phyloP scores from a whole-genome alignment of 129 eudicot species.

The Gnaphalium uliginosum region DNA sequence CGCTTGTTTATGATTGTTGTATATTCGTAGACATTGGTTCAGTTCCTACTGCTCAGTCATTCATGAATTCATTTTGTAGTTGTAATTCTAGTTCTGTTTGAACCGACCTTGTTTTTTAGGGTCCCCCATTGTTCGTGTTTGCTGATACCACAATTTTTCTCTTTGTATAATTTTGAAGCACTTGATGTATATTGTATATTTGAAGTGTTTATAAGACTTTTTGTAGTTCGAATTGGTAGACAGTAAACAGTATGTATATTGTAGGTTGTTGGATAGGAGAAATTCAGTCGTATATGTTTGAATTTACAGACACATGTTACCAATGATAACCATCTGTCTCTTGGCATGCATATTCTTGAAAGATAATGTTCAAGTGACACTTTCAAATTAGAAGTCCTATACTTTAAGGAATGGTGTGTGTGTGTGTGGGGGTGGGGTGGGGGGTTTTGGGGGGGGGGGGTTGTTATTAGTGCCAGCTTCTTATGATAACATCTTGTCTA shows the following conservation, averaged over 20 bases:
- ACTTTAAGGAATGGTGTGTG: background rate
- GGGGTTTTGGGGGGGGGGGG: background rate
- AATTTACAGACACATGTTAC: background rate
- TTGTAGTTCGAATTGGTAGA: background rate
- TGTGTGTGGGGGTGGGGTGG: background rate
- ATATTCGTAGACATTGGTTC: background rate
- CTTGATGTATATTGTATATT: background rate
- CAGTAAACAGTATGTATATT: background rate
- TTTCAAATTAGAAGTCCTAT: background rate
- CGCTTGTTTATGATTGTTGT: background rate
- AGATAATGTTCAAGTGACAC: background rate
- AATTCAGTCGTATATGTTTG: constrained; percentile 1
- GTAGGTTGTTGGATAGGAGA: background rate
- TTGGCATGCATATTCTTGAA: background rate
- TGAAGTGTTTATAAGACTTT: background rate
- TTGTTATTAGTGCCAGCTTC: background rate
- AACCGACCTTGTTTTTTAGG: background rate
- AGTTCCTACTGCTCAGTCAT: background rate
- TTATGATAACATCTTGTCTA: constrained; percentile 7
- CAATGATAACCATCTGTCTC: background rate
- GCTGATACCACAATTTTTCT: background rate
- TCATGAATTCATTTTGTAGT: constrained; percentile 9
- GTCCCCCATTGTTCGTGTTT: background rate
- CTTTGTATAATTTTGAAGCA: constrained; percentile 9
- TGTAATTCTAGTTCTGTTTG: constrained; percentile 9